These are phyloP conservation scores for Sclerotinia sclerotiorum DNA, from an alignment of 2,329 filamentous ascomycete genomes.

Conservation along the genomic window DNA sequence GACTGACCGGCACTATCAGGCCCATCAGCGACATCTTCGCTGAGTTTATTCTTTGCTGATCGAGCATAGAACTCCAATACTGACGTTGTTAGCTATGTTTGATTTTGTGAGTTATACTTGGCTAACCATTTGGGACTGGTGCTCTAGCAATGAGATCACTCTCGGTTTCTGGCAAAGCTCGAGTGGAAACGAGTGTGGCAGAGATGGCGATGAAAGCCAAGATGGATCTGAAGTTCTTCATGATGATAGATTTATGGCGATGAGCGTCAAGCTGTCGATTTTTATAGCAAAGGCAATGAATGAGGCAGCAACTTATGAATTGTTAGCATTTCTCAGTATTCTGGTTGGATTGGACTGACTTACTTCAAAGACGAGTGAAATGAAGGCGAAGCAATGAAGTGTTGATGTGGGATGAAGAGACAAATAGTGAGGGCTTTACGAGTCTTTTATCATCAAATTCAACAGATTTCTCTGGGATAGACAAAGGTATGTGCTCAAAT, in stretches of 20 bases:
- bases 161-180: constrained; percentile 32
- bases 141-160: constrained; percentile 30
- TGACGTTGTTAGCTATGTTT: constrained; percentile 21
- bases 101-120: neutral
- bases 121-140: constrained; percentile 29
- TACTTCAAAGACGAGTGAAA: constrained; percentile 28
- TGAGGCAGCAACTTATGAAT: constrained; percentile 36
- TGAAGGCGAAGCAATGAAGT: constrained; percentile 28
- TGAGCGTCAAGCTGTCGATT: constrained; percentile 34
- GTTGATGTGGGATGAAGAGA: constrained; percentile 27
- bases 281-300: constrained; percentile 31
- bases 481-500: neutral
- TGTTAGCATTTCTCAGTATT: constrained; percentile 26
- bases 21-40: neutral
- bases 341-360: constrained; percentile 8
- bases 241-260: constrained; percentile 35
- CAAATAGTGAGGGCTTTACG: constrained; percentile 5
- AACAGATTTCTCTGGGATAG: neutral
- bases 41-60: constrained; percentile 29
- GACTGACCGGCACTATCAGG: constrained; percentile 2
- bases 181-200: constrained; percentile 41
- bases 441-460: constrained; percentile 12
- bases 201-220: constrained; percentile 43
- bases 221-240: constrained; percentile 46
- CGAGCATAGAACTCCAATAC: constrained; percentile 30